phyloP scores from a whole-genome alignment of 106 monocot species.

The Dendrobium chrysotoxum region DNA sequence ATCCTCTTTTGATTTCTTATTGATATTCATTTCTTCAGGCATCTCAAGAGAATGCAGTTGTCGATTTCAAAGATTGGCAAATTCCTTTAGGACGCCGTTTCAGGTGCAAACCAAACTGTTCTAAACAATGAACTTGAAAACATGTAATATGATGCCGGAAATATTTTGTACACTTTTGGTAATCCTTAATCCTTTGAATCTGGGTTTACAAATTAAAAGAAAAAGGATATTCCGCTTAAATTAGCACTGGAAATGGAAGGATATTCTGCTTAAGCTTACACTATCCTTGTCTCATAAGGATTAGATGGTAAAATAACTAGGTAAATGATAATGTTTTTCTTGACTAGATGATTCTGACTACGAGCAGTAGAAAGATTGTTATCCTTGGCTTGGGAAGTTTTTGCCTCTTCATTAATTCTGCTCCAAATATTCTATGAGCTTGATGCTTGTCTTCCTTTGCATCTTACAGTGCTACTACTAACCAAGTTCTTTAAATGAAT shows the following conservation, averaged over 20 bases:
- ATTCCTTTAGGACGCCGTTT: conserved; percentile 85
- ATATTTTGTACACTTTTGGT: neutral
- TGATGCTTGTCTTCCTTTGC: neutral
- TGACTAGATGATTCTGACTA: too few relatives aligned
- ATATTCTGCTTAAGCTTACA: too few relatives aligned
- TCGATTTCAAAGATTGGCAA: conserved; percentile 92
- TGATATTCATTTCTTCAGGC: conserved; percentile 27
- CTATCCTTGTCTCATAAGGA: too few relatives aligned
- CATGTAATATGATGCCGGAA: neutral
- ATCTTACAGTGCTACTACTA: neutral
- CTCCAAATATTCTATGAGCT: neutral
- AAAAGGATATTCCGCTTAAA: neutral
- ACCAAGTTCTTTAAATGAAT: neutral
- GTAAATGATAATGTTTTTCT: too few relatives aligned
- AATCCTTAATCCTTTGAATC: neutral
- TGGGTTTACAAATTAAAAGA: neutral
- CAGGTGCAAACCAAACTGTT: conserved; percentile 25
- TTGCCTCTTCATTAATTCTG: neutral
- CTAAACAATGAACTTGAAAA: neutral
- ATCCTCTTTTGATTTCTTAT: neutral
- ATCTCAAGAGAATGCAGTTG: conserved; percentile 48
- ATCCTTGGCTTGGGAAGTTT: neutral
- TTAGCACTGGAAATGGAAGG: neutral
- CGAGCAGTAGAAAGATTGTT: neutral
- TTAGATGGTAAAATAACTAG: too few relatives aligned